phyloP scores from a whole-genome alignment of 345 rosid species.

The Murraya koenigii region DNA sequence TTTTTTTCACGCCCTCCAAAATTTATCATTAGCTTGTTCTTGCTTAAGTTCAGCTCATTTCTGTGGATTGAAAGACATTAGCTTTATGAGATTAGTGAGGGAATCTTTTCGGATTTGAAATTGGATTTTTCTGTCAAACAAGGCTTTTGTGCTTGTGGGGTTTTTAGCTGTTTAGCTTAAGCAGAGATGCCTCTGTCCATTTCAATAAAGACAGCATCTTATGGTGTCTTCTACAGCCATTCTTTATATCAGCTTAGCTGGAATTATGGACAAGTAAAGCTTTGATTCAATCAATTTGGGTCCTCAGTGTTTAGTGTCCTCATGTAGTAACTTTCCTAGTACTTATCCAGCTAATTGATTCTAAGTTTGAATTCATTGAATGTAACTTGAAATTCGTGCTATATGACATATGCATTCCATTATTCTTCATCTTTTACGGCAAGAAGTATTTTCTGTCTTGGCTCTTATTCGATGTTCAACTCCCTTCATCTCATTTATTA shows the following conservation, averaged over 20 bases:
- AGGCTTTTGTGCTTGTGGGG: constrained; percentile 9
- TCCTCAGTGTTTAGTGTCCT: neutral
- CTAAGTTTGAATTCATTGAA: constrained; percentile 17
- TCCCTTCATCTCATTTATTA: neutral
- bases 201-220: constrained; percentile 27
- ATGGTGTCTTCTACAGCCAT: constrained; percentile 10
- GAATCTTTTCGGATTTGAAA: constrained; percentile 34
- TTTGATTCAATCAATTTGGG: constrained; percentile 21
- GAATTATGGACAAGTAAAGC: constrained; percentile 24
- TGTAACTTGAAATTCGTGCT: constrained; percentile 24
- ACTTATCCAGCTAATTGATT: constrained; percentile 22
- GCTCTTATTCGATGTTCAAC: neutral
- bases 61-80: constrained; percentile 19
- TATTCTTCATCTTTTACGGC: neutral
- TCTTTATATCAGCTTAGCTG: constrained; percentile 25
- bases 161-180: constrained; percentile 7
- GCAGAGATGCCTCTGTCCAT: constrained; percentile 25
- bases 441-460: neutral
- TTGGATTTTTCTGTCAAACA: constrained; percentile 22
- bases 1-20: neutral
- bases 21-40: neutral
- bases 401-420: constrained; percentile 6
- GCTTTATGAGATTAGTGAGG: constrained; percentile 19
- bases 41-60: neutral
- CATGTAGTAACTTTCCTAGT: constrained; percentile 12